Evolutionary conservation across 2,329 filamentous ascomycete genomes (phyloP), one percentile per base, ranked within the genome.

Genomic region (Arthrobotrys entomopaga): DNA sequence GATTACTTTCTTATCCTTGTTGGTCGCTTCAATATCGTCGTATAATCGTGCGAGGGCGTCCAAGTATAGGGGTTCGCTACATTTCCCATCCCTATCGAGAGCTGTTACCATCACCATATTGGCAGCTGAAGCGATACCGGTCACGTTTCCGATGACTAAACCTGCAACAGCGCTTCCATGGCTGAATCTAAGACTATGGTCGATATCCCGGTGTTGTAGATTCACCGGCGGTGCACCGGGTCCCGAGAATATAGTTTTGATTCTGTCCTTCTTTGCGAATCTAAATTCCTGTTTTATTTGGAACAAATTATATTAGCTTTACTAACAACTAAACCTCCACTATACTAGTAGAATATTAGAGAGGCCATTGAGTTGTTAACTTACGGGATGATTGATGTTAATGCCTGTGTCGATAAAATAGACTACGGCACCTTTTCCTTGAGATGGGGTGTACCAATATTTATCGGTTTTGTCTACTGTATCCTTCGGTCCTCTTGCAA

Each of bases 331-430:
- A n/a, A n/a, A n/a, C n/a, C n/a, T n/a, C n/a, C n/a, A n/a, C n/a
- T n/a, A n/a, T n/a, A n/a, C n/a, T n/a, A n/a, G n/a, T n/a, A n/a
- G n/a, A n/a, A n/a, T n/a, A 8, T 20, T 38, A 52, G n/a, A 42
- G n/a, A n/a, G 1, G 20, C 20, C 8, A 13, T 11, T 16, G n/a
- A 22, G 8, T 29, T 3, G 11, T 24, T 46, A 46, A 53, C 69
- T 61, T 29, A 73, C 69, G 1, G 61, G 69, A 15, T 73, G 61
- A 3, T 66, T 58, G 2, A 40, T 43, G 52, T 73, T 73, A 7
- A 73, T 48, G 6, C 69, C 69, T 7, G 69, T 73, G 46, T 73
- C 69, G 16, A 73, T 53, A 13, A 73, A 63, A 53, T 61, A 63
- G 10, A 73, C 52, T 7, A 24, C 34, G 22, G 57, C n/a, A 22